Conservation (phyloP, 768 basidiomycete species). For the Mycena polygramma region DNA sequence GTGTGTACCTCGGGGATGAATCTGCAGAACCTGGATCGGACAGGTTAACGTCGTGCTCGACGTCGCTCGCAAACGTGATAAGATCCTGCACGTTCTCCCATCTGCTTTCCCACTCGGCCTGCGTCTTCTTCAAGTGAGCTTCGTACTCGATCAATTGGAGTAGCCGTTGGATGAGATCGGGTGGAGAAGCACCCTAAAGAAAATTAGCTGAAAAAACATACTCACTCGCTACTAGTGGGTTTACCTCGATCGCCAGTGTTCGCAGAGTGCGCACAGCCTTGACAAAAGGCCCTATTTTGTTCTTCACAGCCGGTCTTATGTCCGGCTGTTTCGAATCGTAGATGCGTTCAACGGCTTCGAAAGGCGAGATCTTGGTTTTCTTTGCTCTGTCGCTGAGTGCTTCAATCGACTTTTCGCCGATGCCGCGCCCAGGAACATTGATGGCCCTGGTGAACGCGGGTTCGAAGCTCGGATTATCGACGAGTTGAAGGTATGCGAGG, state of each 20-base stretch:
- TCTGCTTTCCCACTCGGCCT: conserved; percentile 79
- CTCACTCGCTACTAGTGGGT: background rate
- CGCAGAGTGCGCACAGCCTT: conserved; percentile 65
- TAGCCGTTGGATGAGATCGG: conserved; percentile 71
- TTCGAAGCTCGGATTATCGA: conserved; percentile 76
- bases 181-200: conserved; percentile 68
- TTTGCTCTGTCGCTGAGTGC: conserved; percentile 70
- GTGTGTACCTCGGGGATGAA: background rate
- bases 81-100: conserved; percentile 93
- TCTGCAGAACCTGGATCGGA: conserved; percentile 30
- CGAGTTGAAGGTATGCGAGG: conserved; percentile 84
- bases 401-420: conserved; percentile 83
- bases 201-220: background rate
- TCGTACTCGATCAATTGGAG: conserved; percentile 73
- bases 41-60: conserved; percentile 51
- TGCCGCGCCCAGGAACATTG: conserved; percentile 77
- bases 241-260: conserved; percentile 66
- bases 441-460: conserved; percentile 81
- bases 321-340: conserved; percentile 71
- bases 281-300: conserved; percentile 74
- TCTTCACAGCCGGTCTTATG: conserved; percentile 74
- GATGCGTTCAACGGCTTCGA: conserved; percentile 75
- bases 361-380: conserved; percentile 62
- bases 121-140: conserved; percentile 75
- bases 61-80: conserved; percentile 80